A percentile compares a stretch with the other conserved stretches of the same genome.
phyloP scores from a whole-genome alignment of 352 stramenopile genomes.

The Hyaloperonospora brassicae region DNA sequence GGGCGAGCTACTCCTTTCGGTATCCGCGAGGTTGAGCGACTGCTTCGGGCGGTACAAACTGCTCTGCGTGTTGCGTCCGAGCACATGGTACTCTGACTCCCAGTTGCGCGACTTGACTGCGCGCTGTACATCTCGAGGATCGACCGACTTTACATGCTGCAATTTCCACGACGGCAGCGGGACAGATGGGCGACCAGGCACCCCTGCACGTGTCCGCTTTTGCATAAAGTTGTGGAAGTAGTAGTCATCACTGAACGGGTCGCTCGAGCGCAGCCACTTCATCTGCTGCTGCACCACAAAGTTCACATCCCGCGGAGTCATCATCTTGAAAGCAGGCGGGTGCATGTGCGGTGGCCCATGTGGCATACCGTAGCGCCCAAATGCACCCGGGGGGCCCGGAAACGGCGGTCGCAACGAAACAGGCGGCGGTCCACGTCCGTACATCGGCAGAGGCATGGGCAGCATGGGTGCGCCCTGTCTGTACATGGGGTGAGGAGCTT shows the following conservation, averaged over 20 bases:
- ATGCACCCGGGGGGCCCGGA: slow-evolving; percentile 15
- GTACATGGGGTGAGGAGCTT: slow-evolving; percentile 23
- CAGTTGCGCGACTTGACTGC: slow-evolving; percentile 65
- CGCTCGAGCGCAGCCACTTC: slow-evolving; percentile 80
- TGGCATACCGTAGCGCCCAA: slow-evolving; percentile 14
- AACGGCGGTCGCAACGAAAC: slow-evolving; percentile 23
- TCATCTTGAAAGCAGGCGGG: slow-evolving; percentile 67
- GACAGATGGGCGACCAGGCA: slow-evolving; percentile 27
- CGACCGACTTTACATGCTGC: slow-evolving; percentile 74
- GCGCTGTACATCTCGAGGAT: slow-evolving; percentile 47
- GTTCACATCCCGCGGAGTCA: slow-evolving; percentile 77
- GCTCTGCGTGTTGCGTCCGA: slow-evolving; percentile 69
- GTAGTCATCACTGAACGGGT: slow-evolving; percentile 85
- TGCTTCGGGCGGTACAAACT: slow-evolving; percentile 76
- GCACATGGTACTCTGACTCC: slow-evolving; percentile 64
- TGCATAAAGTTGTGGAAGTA: slow-evolving; percentile 83
- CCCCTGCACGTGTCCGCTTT: slow-evolving; percentile 46
- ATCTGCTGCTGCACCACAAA: slow-evolving; percentile 82
- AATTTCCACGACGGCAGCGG: slow-evolving; percentile 78
- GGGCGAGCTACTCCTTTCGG: slow-evolving; percentile 8
- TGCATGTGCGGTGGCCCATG: slow-evolving; percentile 34
- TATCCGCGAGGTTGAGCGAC: slow-evolving; percentile 38
- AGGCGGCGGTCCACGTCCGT: slow-evolving; percentile 18
- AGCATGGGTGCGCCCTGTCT: slow-evolving; percentile 32
- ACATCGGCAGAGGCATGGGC: slow-evolving; percentile 19